Evolutionary conservation across 192 early-diverging fungal genomes (phyloP).

Genomic region (Coemansia aciculifera): DNA sequence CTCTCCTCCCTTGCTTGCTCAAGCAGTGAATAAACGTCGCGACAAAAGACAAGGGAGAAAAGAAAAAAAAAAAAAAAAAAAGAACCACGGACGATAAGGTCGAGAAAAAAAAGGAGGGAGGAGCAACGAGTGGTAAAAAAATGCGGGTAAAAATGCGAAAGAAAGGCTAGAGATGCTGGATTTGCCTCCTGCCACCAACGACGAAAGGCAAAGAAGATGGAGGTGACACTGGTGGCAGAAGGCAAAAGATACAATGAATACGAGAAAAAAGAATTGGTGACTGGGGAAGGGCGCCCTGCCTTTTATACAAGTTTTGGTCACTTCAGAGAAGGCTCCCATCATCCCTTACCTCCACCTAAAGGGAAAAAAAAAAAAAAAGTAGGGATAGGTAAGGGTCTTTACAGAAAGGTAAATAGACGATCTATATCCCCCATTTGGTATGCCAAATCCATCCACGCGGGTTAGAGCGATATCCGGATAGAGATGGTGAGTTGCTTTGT

Average conservation of each 20-base stretch:
- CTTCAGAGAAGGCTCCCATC: neutral
- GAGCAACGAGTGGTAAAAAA: neutral
- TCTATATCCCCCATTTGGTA: neutral
- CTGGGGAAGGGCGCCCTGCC: neutral
- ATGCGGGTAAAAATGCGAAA: slow-evolving; percentile 1
- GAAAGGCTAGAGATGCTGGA: neutral
- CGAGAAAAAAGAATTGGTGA: neutral
- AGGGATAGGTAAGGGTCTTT: neutral
- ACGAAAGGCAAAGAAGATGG: neutral
- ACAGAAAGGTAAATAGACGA: neutral
- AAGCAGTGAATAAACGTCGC: neutral
- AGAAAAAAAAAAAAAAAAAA: neutral
- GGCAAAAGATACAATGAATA: neutral
- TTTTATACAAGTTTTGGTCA: neutral
- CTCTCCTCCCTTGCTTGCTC: neutral
- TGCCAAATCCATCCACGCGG: neutral
- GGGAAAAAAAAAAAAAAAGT: neutral
- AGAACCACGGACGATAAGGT: neutral
- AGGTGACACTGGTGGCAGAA: neutral
- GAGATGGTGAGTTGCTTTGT: neutral
- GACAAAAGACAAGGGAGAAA: neutral
- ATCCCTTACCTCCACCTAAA: neutral
- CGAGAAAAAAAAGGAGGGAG: neutral
- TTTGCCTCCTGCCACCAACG: slow-evolving; percentile 3
- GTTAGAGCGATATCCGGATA: neutral